Percentiles rank a stretch among this genome's conserved stretches.
These are phyloP conservation scores for Acanthamoeba culbertsoni DNA, from an alignment of 208 protist genomes.

Conservation along the genomic window DNA sequence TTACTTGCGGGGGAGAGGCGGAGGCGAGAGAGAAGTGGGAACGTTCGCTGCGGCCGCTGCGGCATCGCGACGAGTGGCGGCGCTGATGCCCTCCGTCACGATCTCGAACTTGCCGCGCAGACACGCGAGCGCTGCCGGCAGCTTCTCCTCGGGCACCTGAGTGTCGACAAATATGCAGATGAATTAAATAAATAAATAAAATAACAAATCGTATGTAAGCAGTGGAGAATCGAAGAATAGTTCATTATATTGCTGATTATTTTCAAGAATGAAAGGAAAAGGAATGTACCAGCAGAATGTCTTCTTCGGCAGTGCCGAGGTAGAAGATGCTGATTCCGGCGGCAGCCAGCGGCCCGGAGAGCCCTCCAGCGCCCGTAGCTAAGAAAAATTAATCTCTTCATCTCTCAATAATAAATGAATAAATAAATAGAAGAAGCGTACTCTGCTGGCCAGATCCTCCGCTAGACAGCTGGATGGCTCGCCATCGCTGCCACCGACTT, in stretches of 20 bases:
- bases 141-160: constrained; percentile 40
- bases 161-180: neutral
- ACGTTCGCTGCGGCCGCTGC: neutral
- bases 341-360: constrained; percentile 1
- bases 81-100: constrained; percentile 49
- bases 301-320: constrained; percentile 10
- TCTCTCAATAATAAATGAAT: neutral
- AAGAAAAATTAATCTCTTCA: neutral
- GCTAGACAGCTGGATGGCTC: neutral
- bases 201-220: neutral
- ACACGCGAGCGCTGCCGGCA: neutral
- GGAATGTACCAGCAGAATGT: neutral
- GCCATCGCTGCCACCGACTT: constrained; percentile 5
- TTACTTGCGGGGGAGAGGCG: neutral
- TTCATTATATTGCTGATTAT: neutral
- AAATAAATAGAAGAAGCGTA: neutral
- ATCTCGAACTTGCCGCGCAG: constrained; percentile 32
- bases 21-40: neutral
- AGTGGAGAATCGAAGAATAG: no score
- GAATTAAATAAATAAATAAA: neutral
- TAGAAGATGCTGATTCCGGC: constrained; percentile 58
- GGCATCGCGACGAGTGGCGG: neutral
- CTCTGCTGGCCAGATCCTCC: neutral
- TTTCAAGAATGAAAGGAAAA: neutral
- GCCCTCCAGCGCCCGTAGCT: neutral